A percentile compares a stretch with the other conserved stretches of the same genome.
Conservation (phyloP, 768 basidiomycete species). For the Amanita exitialis region DNA sequence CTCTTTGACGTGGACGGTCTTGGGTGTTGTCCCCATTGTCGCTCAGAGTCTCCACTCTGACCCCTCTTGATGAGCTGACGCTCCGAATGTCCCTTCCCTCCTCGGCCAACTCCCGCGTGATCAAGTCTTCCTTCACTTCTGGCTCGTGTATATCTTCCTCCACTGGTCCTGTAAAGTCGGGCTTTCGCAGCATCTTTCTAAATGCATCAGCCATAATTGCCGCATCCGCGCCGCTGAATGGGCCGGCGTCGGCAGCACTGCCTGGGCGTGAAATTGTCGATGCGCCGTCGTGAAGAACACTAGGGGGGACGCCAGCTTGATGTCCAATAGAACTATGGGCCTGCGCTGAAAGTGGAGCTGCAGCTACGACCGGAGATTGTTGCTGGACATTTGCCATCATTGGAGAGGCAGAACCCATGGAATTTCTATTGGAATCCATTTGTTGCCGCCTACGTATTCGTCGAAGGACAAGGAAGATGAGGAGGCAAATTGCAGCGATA, state of each 20-base stretch:
- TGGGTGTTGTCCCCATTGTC: constrained; percentile 40
- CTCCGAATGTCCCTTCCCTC: constrained; percentile 86
- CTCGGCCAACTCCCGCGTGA: constrained; percentile 74
- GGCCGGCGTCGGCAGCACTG: constrained; percentile 53
- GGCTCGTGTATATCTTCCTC: constrained; percentile 62
- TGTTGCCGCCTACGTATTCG: constrained; percentile 46
- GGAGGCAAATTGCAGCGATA: constrained; percentile 55
- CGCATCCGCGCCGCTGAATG: constrained; percentile 78
- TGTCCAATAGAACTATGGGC: constrained; percentile 22
- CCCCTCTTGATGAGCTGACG: constrained; percentile 71
- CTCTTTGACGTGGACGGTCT: constrained; percentile 24
- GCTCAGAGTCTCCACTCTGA: constrained; percentile 63
- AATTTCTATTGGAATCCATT: constrained; percentile 48
- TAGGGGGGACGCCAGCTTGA: constrained; percentile 17
- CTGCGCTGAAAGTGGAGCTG: constrained; percentile 16
- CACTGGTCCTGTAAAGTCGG: constrained; percentile 67
- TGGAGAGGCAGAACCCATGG: constrained; percentile 71
- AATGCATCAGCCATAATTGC: constrained; percentile 93
- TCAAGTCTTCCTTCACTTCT: constrained; percentile 29
- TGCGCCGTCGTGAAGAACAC: constrained; percentile 57
- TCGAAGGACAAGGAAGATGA: constrained; percentile 66
- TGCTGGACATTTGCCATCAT: constrained; percentile 64
- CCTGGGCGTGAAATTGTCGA: constrained; percentile 59
- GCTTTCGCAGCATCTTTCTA: constrained; percentile 78
- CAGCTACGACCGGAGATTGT: constrained; percentile 38